Conservation (phyloP, 345 rosid species). For the Microcos paniculata region DNA sequence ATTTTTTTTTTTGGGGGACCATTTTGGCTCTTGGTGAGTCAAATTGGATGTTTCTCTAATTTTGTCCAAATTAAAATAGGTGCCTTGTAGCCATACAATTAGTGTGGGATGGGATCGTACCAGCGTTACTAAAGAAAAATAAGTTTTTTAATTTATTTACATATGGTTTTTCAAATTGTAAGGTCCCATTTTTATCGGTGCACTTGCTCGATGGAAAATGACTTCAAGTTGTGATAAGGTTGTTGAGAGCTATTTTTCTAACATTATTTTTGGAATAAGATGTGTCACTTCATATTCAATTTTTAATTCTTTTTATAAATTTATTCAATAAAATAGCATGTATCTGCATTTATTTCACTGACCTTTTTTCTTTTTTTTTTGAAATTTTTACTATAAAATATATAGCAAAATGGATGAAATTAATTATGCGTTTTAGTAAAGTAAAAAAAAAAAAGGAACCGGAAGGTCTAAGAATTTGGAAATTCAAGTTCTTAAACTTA, state of each 20-base stretch:
- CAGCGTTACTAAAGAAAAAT: too few relatives aligned
- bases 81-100: not conserved
- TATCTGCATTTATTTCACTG: not conserved
- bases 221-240: conserved; percentile 5
- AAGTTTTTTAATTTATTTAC: not conserved
- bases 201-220: conserved; percentile 15
- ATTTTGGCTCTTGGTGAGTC: conserved; percentile 19
- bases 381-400: too few relatives aligned
- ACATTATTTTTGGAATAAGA: not conserved
- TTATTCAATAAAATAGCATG: not conserved
- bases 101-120: conserved; percentile 1
- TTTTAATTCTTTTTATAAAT: not conserved
- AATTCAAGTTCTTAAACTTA: too few relatives aligned
- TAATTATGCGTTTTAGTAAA: too few relatives aligned
- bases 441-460: too few relatives aligned
- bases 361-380: too few relatives aligned
- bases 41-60: conserved; percentile 17
- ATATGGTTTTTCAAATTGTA: not conserved
- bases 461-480: too few relatives aligned
- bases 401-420: too few relatives aligned
- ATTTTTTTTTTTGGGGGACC: conserved; percentile 48
- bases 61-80: not conserved
- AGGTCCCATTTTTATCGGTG: conserved; percentile 2
- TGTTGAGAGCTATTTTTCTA: conserved; percentile 1
- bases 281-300: not conserved